These are phyloP conservation scores for Neoascochyta sp. DNA, from an alignment of 2,329 filamentous ascomycete genomes.

Conservation along the genomic window DNA sequence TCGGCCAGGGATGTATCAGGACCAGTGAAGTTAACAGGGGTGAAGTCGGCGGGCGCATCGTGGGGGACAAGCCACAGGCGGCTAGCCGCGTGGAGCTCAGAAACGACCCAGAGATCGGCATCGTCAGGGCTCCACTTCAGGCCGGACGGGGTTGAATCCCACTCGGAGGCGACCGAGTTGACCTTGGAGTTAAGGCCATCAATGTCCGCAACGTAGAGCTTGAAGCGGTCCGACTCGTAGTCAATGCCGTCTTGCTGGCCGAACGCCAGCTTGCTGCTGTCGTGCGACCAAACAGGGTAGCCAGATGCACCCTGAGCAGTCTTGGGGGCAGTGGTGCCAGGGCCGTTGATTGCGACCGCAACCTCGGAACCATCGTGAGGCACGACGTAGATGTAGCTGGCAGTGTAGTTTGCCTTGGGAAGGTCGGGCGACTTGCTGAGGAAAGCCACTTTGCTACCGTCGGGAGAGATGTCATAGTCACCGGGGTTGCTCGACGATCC, in stretches of 20 bases:
- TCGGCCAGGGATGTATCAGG: slow-evolving; percentile 33
- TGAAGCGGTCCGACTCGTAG: slow-evolving; percentile 76
- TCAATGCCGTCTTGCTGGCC: slow-evolving; percentile 62
- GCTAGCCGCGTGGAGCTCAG: slow-evolving; percentile 28
- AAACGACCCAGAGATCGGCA: slow-evolving; percentile 30
- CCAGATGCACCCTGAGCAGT: slow-evolving; percentile 60
- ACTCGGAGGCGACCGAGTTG: slow-evolving; percentile 28
- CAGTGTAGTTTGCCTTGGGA: slow-evolving; percentile 71
- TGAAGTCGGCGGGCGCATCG: slow-evolving; percentile 51
- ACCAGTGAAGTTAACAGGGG: slow-evolving; percentile 44
- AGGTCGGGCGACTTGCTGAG: slow-evolving; percentile 71
- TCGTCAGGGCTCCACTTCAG: slow-evolving; percentile 31
- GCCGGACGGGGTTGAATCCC: slow-evolving; percentile 32
- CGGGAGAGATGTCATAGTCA: slow-evolving; percentile 70
- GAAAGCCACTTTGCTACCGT: slow-evolving; percentile 64
- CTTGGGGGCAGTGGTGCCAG: slow-evolving; percentile 26
- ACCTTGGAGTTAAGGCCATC: slow-evolving; percentile 27
- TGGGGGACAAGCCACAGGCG: slow-evolving; percentile 60
- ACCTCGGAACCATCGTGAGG: slow-evolving; percentile 59
- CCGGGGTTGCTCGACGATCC: slow-evolving; percentile 68
- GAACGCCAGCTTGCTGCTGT: slow-evolving; percentile 69
- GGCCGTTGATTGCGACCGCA: slow-evolving; percentile 32
- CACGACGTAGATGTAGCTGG: slow-evolving; percentile 75
- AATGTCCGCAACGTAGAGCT: slow-evolving; percentile 40
- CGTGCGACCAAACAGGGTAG: slow-evolving; percentile 68